A percentile compares a stretch with the other conserved stretches of the same genome.
Conservation (phyloP, 2,329 filamentous ascomycete species). For the Gaeumannomyces sp. region DNA sequence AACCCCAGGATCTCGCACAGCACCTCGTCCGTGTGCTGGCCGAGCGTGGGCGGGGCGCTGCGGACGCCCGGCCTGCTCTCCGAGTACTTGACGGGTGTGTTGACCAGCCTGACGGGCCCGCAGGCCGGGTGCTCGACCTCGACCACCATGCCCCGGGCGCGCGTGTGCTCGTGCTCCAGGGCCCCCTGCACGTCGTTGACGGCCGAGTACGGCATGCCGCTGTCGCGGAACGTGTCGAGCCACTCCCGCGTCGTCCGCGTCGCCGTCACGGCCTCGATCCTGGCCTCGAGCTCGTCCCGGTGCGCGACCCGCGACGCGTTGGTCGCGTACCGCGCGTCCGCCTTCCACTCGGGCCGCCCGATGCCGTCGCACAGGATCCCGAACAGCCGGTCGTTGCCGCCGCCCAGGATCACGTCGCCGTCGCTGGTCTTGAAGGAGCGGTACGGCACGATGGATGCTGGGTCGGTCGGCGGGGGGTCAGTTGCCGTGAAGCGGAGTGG, state of each 20-base stretch:
- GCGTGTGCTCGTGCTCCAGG: conserved; percentile 77
- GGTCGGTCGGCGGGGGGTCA: not conserved
- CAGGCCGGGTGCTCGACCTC: conserved; percentile 79
- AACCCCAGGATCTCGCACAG: conserved; percentile 58
- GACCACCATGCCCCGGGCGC: conserved; percentile 81
- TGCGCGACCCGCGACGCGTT: conserved; percentile 63
- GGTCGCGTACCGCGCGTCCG: conserved; percentile 51
- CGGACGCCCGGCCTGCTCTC: conserved; percentile 71
- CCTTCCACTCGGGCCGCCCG: conserved; percentile 52
- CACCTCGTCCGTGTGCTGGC: conserved; percentile 80
- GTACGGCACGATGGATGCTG: conserved; percentile 96
- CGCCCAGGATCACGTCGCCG: conserved; percentile 63
- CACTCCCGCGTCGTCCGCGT: conserved; percentile 82
- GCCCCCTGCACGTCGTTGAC: conserved; percentile 89
- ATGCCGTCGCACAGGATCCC: conserved; percentile 57
- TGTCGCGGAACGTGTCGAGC: conserved; percentile 81
- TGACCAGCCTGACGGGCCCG: conserved; percentile 82
- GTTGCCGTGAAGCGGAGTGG: not conserved
- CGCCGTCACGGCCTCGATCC: conserved; percentile 70
- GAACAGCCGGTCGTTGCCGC: conserved; percentile 67
- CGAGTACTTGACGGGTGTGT: conserved; percentile 92
- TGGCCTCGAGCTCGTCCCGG: conserved; percentile 66
- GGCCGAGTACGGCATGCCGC: conserved; percentile 84
- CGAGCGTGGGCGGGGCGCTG: conserved; percentile 74
- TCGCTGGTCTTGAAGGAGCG: conserved; percentile 72